Evolutionary conservation across 768 basidiomycete genomes (phyloP).

Genomic region (Lactifluus pinguis): DNA sequence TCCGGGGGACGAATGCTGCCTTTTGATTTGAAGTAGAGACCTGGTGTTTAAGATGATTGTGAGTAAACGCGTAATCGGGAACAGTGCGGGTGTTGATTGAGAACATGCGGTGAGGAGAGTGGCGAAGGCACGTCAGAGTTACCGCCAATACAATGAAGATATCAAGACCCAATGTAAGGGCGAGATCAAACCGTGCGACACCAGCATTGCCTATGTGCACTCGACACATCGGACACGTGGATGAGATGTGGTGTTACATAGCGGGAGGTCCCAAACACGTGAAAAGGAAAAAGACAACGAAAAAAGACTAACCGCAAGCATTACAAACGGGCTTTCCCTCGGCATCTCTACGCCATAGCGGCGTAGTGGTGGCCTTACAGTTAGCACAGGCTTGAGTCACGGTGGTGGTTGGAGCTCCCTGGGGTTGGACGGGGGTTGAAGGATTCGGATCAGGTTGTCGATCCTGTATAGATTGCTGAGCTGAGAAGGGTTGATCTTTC

Average conservation of each 20-base stretch:
- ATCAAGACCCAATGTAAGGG: constrained; percentile 10
- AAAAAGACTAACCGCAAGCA: constrained; percentile 68
- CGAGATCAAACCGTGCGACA: constrained; percentile 16
- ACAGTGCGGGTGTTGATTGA: constrained; percentile 3
- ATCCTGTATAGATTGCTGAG: constrained; percentile 11
- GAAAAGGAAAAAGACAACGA: constrained; percentile 29
- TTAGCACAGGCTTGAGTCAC: constrained; percentile 43
- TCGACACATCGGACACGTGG: constrained; percentile 32
- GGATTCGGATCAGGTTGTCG: constrained; percentile 6
- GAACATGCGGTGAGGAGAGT: constrained; percentile 16
- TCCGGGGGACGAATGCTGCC: constrained; percentile 64
- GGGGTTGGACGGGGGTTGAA: constrained; percentile 12
- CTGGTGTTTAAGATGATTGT: constrained; percentile 33
- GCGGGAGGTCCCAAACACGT: constrained; percentile 24
- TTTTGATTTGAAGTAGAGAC: constrained; percentile 79
- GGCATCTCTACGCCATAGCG: constrained; percentile 75
- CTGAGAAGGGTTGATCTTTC: constrained; percentile 11
- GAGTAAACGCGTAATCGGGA: constrained; percentile 10
- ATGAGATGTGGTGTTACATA: constrained; percentile 19
- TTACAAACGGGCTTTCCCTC: constrained; percentile 84
- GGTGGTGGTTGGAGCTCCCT: neutral
- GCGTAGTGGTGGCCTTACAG: constrained; percentile 70
- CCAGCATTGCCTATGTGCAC: constrained; percentile 20
- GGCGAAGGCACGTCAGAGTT: constrained; percentile 12
- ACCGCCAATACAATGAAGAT: constrained; percentile 16